These are phyloP conservation scores for Exophiala bonariae DNA, from an alignment of 2,329 filamentous ascomycete genomes.

Conservation along the genomic window DNA sequence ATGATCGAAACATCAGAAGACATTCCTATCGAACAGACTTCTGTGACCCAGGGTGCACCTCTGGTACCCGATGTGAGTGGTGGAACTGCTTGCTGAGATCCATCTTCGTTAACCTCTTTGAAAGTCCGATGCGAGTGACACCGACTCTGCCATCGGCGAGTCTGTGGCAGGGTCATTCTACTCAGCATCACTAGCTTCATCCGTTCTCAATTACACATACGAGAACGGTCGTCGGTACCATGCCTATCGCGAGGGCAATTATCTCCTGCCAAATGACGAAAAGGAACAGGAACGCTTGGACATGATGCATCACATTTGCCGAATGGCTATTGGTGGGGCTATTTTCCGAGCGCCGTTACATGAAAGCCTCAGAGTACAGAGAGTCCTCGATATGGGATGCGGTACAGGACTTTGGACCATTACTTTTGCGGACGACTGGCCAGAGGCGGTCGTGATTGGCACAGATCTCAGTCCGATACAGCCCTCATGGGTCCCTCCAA, in stretches of 20 bases:
- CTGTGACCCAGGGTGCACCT: too few species aligned
- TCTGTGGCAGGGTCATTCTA: not conserved
- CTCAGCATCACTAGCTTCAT: conserved; percentile 4
- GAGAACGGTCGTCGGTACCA: conserved; percentile 44
- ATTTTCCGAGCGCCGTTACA: conserved; percentile 39
- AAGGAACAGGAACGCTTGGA: conserved; percentile 39
- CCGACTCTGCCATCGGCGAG: conserved; percentile 3
- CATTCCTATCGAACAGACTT: too few species aligned
- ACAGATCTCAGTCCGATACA: conserved; percentile 42
- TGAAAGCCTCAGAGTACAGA: conserved; percentile 18
- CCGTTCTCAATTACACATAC: conserved; percentile 11
- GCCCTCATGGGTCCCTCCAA: conserved; percentile 49
- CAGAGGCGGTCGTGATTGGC: conserved; percentile 36
- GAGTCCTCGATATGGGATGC: conserved; percentile 40
- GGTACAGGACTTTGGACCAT: conserved; percentile 46
- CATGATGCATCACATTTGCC: conserved; percentile 13
- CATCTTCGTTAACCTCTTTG: too few species aligned
- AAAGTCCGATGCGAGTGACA: not conserved
- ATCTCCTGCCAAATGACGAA: conserved; percentile 31
- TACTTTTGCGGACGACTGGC: conserved; percentile 40
- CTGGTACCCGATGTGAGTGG: too few species aligned
- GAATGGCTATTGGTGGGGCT: conserved; percentile 18
- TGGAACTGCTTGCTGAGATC: too few species aligned
- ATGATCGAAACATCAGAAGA: too few species aligned
- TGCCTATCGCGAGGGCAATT: conserved; percentile 40